Percentiles rank a stretch among this genome's conserved stretches.
Evolutionary conservation across 768 basidiomycete genomes (phyloP).

Genomic region (Lactarius sp.): DNA sequence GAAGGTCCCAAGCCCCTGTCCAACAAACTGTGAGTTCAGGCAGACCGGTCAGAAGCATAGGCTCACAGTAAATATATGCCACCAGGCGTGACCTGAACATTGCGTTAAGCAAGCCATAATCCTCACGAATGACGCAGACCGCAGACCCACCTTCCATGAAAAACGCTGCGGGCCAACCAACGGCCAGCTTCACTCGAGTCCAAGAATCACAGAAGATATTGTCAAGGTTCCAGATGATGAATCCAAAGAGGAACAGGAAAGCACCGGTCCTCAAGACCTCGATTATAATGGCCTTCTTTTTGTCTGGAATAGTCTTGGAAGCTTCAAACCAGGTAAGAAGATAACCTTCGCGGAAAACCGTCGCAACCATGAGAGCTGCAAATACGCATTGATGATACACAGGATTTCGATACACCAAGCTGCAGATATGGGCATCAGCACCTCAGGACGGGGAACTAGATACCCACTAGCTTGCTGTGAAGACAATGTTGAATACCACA

Average conservation of each 20-base stretch:
- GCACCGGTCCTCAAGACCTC: slow-evolving; percentile 51
- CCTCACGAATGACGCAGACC: background rate
- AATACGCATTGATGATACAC: slow-evolving; percentile 78
- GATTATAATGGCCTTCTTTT: slow-evolving; percentile 39
- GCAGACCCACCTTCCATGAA: slow-evolving; percentile 50
- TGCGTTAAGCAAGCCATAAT: slow-evolving; percentile 1
- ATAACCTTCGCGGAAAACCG: slow-evolving; percentile 45
- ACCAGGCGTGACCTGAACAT: slow-evolving; percentile 61
- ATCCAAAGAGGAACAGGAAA: slow-evolving; percentile 55
- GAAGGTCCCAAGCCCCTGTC: slow-evolving; percentile 32
- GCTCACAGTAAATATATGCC: slow-evolving; percentile 63
- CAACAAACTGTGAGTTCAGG: slow-evolving; percentile 9
- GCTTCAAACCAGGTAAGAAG: slow-evolving; percentile 45
- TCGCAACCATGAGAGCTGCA: slow-evolving; percentile 49
- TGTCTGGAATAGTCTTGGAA: slow-evolving; percentile 38
- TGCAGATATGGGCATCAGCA: slow-evolving; percentile 30
- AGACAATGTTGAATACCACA: slow-evolving; percentile 50
- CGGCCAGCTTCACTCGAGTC: slow-evolving; percentile 47
- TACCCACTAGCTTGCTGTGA: slow-evolving; percentile 72
- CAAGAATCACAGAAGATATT: slow-evolving; percentile 64
- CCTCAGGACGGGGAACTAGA: background rate
- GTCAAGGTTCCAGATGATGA: slow-evolving; percentile 76
- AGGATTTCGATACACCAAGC: slow-evolving; percentile 65
- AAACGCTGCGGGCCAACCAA: slow-evolving; percentile 66
- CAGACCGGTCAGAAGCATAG: background rate